Conservation (phyloP, 306 rosid species). For the Sesbania bispinosa region DNA sequence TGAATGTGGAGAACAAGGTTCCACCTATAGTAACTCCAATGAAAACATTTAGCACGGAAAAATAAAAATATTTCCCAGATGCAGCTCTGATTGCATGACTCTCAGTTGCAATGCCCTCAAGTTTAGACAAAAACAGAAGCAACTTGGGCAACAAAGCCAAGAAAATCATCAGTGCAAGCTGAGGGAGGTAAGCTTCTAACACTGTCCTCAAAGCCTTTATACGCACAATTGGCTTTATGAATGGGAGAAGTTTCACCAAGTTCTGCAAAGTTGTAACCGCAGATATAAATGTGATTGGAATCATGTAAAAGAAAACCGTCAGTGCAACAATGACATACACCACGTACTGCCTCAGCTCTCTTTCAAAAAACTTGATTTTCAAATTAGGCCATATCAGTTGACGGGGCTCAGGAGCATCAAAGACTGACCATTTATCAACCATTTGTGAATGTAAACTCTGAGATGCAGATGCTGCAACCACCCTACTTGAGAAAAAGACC, state of each 20-base stretch:
- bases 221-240: conserved; percentile 56
- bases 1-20: conserved; percentile 61
- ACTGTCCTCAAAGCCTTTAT: conserved; percentile 40
- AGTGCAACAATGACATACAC: conserved; percentile 69
- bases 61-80: conserved; percentile 90
- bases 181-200: conserved; percentile 94
- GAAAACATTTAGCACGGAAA: conserved; percentile 74
- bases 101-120: conserved; percentile 77
- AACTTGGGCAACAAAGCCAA: conserved; percentile 81
- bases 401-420: conserved; percentile 70
- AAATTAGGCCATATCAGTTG: conserved; percentile 82
- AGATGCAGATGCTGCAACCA: conserved; percentile 79
- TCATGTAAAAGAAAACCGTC: conserved; percentile 64
- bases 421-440: conserved; percentile 66
- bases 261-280: conserved; percentile 73
- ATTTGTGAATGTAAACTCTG: conserved; percentile 82
- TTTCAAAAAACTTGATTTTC: conserved; percentile 49
- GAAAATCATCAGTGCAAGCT: conserved; percentile 73
- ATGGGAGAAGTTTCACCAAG: conserved; percentile 69
- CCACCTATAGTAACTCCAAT: conserved; percentile 80
- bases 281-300: conserved; percentile 68
- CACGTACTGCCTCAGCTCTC: conserved; percentile 63
- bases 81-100: conserved; percentile 86
- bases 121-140: conserved; percentile 65
- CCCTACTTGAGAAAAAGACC: conserved; percentile 66